phyloP scores from a whole-genome alignment of 2,329 filamentous ascomycete genomes.

The Cadophora gregata region DNA sequence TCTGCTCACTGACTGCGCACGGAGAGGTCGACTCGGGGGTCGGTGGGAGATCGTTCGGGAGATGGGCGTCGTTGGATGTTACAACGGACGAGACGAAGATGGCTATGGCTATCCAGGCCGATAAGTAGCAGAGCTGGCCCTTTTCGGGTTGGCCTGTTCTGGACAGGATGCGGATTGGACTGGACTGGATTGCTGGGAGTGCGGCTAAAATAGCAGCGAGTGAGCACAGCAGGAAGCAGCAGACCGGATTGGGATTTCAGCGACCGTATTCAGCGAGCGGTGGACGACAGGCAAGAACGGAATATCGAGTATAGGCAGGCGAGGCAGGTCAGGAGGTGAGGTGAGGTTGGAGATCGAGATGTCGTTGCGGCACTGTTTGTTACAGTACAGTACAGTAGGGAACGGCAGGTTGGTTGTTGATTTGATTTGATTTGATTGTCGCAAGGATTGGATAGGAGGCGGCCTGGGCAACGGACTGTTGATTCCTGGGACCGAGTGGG shows the following conservation, averaged over 20 bases:
- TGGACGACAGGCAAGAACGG: background rate
- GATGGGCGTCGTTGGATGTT: slow-evolving; percentile 11
- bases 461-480: background rate
- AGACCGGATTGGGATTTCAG: slow-evolving; percentile 10
- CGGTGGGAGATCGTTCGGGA: slow-evolving; percentile 12
- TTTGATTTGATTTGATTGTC: slow-evolving; percentile 17
- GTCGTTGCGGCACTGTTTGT: background rate
- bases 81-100: slow-evolving; percentile 2
- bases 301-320: background rate
- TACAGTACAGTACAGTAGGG: background rate
- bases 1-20: background rate
- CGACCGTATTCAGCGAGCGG: slow-evolving; percentile 7
- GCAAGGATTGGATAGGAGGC: slow-evolving; percentile 19
- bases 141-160: slow-evolving; percentile 18
- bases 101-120: slow-evolving; percentile 15
- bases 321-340: background rate
- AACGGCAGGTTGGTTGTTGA: background rate
- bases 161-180: slow-evolving; percentile 11
- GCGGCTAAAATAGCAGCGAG: slow-evolving; percentile 11
- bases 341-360: slow-evolving; percentile 13
- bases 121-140: slow-evolving; percentile 25
- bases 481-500: background rate
- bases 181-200: background rate
- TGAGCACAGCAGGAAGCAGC: slow-evolving; percentile 8
- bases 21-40: slow-evolving; percentile 14